Base-by-base conservation (phyloP, 257 asterid genomes). In the Nicotiana benthamiana region DNA sequence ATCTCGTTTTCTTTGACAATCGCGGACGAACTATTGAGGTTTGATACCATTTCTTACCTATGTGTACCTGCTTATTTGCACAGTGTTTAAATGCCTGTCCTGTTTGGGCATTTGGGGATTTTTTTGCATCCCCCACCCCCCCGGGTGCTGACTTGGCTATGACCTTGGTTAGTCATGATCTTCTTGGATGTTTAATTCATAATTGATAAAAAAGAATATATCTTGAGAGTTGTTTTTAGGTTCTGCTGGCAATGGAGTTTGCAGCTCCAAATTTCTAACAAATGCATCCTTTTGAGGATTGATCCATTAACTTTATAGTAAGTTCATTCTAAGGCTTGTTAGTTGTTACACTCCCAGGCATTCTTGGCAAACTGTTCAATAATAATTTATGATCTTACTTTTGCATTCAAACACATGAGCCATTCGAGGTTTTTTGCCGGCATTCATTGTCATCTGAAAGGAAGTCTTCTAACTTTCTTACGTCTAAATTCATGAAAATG, bases 11-110 rank as follows among this genome's bases (percentile, higher is more conserved):
- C 8, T 72, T 86, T 12, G 77, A 82, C 52, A 78, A 67, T 34
- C 83, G 60, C 13, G 84, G 51, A 51, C 82, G 79, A 70, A 59
- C 52, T 77, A 75, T 82, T 76, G 84, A 89, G 98, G 98, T 93
- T 82, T 16, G 86, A 48, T 17, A 30, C 53, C 64, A 9, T 61
- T 66, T 40, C 48, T 40, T 40, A 40, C 48, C 48, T 40, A 40
- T 40, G 12, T 40, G 46, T 36, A 10, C 46, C 46, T 36, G 46
- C 46, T 40, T 40, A 40, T 40, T 40, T 40, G 48, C 48, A 40
- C 11, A 40, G 8, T 40, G 11, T 40, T 40, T 40, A 40, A 2
- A 40, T 40, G 48, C 48, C 48, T 0, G 48, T 40, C 48, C 8
- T 40, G 48, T 40, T 40, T 36, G 46, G 10, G 46, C 10, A 36